Conservation (phyloP, 192 early-diverging fungal species). For the Dispira simplex region DNA sequence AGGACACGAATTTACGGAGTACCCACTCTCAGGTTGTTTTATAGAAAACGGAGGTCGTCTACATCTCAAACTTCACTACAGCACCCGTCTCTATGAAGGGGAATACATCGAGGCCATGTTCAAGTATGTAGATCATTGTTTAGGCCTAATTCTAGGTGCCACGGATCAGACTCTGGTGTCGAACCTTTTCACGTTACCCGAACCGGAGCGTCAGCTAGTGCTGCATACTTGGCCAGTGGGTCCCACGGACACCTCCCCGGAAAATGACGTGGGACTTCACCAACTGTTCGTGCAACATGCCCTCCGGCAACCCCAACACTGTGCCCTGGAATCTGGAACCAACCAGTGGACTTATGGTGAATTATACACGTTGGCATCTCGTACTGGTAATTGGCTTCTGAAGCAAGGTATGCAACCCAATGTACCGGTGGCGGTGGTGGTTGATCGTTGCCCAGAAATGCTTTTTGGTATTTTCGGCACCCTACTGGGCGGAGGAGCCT, state of each 20-base stretch:
- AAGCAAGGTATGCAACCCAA: background rate
- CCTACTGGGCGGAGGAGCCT: background rate
- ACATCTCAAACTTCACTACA: background rate
- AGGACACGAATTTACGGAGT: slow-evolving; percentile 6
- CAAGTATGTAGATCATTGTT: background rate
- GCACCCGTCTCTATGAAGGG: background rate
- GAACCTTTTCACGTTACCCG: background rate
- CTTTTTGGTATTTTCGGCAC: slow-evolving; percentile 1
- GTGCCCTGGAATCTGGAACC: background rate
- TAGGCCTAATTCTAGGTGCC: background rate
- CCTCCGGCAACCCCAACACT: background rate
- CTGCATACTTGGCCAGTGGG: slow-evolving; percentile 2
- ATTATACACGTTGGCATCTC: background rate
- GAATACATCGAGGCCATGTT: background rate
- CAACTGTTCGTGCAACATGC: background rate
- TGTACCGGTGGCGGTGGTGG: background rate
- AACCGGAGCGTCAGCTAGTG: background rate
- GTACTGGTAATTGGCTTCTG: background rate
- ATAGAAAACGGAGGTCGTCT: background rate
- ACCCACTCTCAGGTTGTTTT: slow-evolving; percentile 1
- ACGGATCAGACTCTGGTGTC: background rate
- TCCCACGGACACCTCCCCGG: background rate
- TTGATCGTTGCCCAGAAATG: slow-evolving; percentile 1
- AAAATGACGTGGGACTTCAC: background rate
- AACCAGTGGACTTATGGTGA: slow-evolving; percentile 4